phyloP scores from a whole-genome alignment of 768 basidiomycete genomes.

The Boletales sp. region DNA sequence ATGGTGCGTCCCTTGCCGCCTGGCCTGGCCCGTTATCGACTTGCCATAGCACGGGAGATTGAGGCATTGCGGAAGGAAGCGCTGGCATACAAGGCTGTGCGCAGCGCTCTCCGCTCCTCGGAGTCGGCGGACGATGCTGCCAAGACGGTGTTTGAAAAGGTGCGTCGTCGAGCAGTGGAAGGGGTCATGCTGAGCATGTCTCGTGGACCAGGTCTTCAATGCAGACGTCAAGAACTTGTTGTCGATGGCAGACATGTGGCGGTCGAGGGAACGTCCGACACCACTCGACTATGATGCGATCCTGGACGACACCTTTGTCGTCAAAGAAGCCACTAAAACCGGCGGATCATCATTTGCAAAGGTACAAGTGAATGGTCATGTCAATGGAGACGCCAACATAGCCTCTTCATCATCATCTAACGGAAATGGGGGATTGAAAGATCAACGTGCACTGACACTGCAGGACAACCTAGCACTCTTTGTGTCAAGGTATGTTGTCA shows the following conservation, averaged over 20 bases:
- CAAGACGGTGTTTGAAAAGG: slow-evolving; percentile 80
- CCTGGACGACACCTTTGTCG: slow-evolving; percentile 55
- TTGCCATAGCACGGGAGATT: slow-evolving; percentile 75
- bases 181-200: neutral
- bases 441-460: slow-evolving; percentile 74
- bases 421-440: slow-evolving; percentile 52
- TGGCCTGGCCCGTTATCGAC: neutral
- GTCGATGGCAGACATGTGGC: slow-evolving; percentile 98
- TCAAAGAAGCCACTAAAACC: slow-evolving; percentile 29
- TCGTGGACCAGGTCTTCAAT: slow-evolving; percentile 68
- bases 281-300: slow-evolving; percentile 83
- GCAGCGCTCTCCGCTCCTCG: slow-evolving; percentile 56
- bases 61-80: slow-evolving; percentile 87
- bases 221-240: slow-evolving; percentile 85
- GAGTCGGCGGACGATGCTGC: slow-evolving; percentile 49
- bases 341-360: slow-evolving; percentile 14
- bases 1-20: slow-evolving; percentile 49
- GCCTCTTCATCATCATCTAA: slow-evolving; percentile 12
- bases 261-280: slow-evolving; percentile 77
- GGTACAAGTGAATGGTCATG: slow-evolving; percentile 24
- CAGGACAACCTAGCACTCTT: slow-evolving; percentile 84
- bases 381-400: slow-evolving; percentile 10
- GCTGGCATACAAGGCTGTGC: slow-evolving; percentile 79
- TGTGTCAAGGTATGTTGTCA: slow-evolving; percentile 64
- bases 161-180: slow-evolving; percentile 24